phyloP scores from a whole-genome alignment of 345 rosid species.

The Pistacia integerrima region DNA sequence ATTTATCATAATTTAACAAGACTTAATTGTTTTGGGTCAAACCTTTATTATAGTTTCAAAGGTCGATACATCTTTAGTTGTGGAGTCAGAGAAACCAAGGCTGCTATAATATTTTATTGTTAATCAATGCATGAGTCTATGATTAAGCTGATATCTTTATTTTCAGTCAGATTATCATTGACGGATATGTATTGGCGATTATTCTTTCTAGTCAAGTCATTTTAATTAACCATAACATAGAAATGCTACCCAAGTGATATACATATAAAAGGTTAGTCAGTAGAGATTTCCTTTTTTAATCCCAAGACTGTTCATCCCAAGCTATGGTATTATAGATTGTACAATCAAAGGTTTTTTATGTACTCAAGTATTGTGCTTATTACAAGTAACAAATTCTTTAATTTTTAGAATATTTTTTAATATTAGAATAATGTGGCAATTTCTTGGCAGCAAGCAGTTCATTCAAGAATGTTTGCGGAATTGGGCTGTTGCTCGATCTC shows the following conservation, averaged over 20 bases:
- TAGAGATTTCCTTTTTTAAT: not conserved
- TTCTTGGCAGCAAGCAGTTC: conserved; percentile 55
- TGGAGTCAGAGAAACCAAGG: not conserved
- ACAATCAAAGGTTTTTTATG: not conserved
- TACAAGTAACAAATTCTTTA: not conserved
- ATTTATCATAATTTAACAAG: too few species aligned
- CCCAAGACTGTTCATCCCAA: not conserved
- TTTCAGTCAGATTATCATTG: not conserved
- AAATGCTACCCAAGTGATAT: not conserved
- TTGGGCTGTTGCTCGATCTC: conserved; percentile 59
- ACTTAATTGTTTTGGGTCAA: not conserved
- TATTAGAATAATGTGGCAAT: conserved; percentile 13
- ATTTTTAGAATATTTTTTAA: not conserved
- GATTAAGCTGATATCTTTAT: not conserved
- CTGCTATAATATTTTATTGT: not conserved
- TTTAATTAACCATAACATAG: not conserved
- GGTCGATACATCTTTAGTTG: not conserved
- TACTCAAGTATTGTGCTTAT: not conserved
- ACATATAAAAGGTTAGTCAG: not conserved
- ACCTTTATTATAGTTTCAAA: not conserved
- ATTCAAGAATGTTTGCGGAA: conserved; percentile 67
- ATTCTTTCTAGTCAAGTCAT: not conserved
- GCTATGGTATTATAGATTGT: not conserved
- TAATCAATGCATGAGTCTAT: not conserved
- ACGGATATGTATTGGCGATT: not conserved